Conservation (phyloP, 352 stramenopile species). For the Phytophthora macrochlamydospora region DNA sequence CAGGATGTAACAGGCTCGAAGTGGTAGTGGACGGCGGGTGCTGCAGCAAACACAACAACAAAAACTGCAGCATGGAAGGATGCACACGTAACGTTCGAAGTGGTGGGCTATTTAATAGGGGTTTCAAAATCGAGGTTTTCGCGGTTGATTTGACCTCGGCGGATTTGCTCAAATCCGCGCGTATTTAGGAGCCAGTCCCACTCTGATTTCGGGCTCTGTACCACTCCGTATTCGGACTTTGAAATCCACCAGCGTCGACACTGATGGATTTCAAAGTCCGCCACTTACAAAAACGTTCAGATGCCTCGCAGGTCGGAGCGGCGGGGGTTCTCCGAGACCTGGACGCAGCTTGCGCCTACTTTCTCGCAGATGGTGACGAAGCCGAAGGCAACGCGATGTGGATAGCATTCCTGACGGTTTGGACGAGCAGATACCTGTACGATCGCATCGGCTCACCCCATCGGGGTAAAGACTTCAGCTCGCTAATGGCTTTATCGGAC, state of each 20-base stretch:
- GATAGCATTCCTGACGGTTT: neutral
- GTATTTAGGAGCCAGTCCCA: neutral
- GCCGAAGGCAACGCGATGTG: neutral
- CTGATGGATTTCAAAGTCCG: neutral
- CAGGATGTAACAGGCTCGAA: no score
- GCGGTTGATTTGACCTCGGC: no score
- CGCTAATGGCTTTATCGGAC: neutral
- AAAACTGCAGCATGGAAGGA: no score
- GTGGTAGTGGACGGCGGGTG: no score
- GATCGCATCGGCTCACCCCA: neutral
- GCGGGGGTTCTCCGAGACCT: neutral
- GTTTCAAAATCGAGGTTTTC: no score
- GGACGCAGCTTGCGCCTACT: neutral
- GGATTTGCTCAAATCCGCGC: no score
- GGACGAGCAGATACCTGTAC: neutral
- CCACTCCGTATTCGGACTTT: neutral
- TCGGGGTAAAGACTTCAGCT: neutral
- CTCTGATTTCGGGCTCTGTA: constrained; percentile 4
- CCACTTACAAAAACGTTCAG: neutral
- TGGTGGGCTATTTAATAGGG: no score
- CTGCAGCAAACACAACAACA: no score
- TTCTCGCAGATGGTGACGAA: neutral
- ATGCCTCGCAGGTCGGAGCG: neutral
- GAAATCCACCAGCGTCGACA: neutral
- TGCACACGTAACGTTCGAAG: no score